Percentiles rank a stretch among this genome's conserved stretches.
Conservation (phyloP, 2,329 filamentous ascomycete species). For the Sarocladium kiliense region DNA sequence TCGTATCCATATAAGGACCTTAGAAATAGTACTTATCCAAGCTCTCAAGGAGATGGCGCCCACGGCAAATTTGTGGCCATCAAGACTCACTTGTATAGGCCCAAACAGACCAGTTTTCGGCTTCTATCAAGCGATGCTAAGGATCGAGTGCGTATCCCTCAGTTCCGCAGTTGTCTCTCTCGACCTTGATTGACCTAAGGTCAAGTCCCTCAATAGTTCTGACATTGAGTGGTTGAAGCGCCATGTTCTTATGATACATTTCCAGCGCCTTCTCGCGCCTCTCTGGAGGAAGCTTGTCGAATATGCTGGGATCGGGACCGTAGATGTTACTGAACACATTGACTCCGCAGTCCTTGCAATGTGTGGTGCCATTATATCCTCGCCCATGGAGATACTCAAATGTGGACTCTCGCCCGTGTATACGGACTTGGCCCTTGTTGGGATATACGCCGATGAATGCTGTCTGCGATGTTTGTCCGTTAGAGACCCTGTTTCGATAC, state of each 20-base stretch:
- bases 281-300: conserved; percentile 21
- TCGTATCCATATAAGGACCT: no score
- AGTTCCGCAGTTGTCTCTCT: conserved; percentile 18
- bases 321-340: conserved; percentile 21
- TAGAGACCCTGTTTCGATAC: neutral
- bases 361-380: conserved; percentile 15
- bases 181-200: conserved; percentile 8
- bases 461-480: conserved; percentile 12
- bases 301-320: conserved; percentile 22
- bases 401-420: conserved; percentile 19
- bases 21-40: no score
- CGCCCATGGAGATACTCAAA: conserved; percentile 19
- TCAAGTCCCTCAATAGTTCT: conserved; percentile 19
- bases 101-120: no score
- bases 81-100: no score
- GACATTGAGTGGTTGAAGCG: conserved; percentile 20
- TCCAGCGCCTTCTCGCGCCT: conserved; percentile 16
- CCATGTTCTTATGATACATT: conserved; percentile 18
- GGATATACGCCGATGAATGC: conserved; percentile 24
- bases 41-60: no score
- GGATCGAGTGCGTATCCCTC: conserved; percentile 18
- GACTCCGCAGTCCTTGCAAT: conserved; percentile 25
- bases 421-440: conserved; percentile 19
- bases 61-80: no score
- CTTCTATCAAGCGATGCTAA: neutral